Base-by-base conservation (phyloP, 2,329 filamentous ascomycete genomes). In the Colletotrichum musicola region DNA sequence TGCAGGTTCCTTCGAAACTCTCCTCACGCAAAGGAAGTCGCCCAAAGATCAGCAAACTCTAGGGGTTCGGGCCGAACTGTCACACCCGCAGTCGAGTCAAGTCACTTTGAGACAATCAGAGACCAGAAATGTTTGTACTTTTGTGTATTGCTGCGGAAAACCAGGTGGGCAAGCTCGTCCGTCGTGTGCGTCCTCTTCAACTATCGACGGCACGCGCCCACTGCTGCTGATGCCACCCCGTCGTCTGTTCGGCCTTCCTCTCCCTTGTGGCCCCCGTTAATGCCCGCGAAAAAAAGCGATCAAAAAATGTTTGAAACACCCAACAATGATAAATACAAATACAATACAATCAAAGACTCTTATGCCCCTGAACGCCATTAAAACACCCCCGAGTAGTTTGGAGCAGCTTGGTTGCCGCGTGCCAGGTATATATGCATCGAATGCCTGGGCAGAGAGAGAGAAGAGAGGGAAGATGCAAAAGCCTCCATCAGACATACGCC, bases 391-490 rank as follows among this genome's bases (percentile, higher is more conserved):
- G 59, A 69, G 35, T 16, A 61, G 40, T 47, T 61, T 66, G 44
- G 61, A 66, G 55, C 62, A 44, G 62, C 55, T 42, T 50, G 51
- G 30, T 35, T 50, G 61, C 49, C 49, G 38, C 49, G 38, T 38
- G 66, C 66, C 66, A 61, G 62, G 49, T 64, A 64, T 69, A 69
- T 66, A 50, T 69, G 62, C 66, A 57, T 61, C 30, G 62, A 56
- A 66, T 61, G 66, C 62, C 55, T 50, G 62, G 62, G 50, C 30
- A 69, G 55, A 61, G 49, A 66, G 62, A 65, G 27, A 30, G 30
- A 35, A 65, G 27, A 30, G 30, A 35, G 62, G 49, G 50, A 63
- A 68, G 53, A 64, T 56, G 62, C 62, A 55, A 46, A 63, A 63
- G 60, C 51, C 60, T 55, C 56, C 51, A 42, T 44, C 40, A 50